These are phyloP conservation scores for Sporothrix pallida DNA, from an alignment of 2,329 filamentous ascomycete species.

Conservation along the genomic window DNA sequence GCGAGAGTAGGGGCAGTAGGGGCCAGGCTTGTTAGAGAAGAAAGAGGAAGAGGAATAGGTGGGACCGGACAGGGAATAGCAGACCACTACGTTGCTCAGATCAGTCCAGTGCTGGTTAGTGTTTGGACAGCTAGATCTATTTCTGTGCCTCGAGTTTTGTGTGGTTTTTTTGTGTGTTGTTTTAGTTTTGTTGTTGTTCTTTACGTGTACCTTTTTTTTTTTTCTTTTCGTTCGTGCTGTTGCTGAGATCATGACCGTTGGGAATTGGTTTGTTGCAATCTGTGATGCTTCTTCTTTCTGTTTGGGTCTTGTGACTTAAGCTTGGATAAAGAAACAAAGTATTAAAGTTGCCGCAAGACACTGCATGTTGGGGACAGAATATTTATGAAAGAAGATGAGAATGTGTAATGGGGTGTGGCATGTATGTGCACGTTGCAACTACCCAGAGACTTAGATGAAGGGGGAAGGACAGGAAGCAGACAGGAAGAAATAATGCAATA, in stretches of 20 bases:
- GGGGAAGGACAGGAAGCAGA: neutral
- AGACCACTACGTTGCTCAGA: constrained; percentile 18
- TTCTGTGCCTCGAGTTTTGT: neutral
- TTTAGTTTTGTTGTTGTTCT: neutral
- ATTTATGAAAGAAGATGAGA: neutral
- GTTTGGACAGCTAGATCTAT: constrained; percentile 6
- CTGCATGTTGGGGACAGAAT: neutral
- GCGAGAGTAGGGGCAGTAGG: constrained; percentile 11
- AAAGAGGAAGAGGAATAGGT: neutral
- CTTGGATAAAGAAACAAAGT: constrained; percentile 2
- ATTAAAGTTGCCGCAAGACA: neutral
- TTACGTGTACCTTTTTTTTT: neutral
- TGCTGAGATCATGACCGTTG: neutral
- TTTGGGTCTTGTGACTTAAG: constrained; percentile 4
- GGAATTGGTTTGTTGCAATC: neutral
- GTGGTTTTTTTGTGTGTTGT: neutral
- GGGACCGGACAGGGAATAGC: constrained; percentile 18
- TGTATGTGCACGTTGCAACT: neutral
- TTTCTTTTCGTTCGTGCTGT: constrained; percentile 2
- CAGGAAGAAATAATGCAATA: neutral
- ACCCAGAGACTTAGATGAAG: neutral
- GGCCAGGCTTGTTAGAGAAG: constrained; percentile 27
- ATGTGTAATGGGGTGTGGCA: neutral
- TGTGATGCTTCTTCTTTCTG: constrained; percentile 11
- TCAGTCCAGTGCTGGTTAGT: neutral